Evolutionary conservation across 2,329 filamentous ascomycete species (phyloP).

Genomic region (Cercospora brassicicola): DNA sequence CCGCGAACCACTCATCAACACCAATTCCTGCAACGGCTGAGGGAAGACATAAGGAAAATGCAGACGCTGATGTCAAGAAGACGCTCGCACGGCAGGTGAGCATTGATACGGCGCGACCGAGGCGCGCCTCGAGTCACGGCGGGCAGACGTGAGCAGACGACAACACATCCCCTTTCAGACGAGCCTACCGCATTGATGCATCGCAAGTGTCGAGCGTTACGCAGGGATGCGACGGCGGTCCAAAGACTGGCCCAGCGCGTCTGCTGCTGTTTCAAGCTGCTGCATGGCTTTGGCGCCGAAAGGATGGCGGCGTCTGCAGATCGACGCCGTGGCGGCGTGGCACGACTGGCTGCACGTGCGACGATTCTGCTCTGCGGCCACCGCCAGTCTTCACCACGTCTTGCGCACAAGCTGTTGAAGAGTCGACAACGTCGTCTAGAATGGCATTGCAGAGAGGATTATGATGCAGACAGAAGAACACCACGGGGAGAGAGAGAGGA

Average conservation of each 20-base stretch:
- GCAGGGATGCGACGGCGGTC: conserved; percentile 17
- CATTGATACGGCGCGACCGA: not conserved
- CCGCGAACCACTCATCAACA: not conserved
- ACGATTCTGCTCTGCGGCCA: not conserved
- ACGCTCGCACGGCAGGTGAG: not conserved
- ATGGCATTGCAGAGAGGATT: not conserved
- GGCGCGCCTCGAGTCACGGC: not conserved
- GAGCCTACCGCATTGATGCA: not conserved
- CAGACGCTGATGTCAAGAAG: not conserved
- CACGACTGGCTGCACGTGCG: not conserved
- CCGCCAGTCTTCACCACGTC: not conserved
- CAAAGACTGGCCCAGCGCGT: conserved; percentile 12
- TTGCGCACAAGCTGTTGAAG: not conserved
- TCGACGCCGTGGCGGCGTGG: not conserved
- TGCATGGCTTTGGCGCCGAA: conserved; percentile 11
- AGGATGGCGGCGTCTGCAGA: conserved; percentile 8
- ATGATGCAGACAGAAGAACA: not conserved
- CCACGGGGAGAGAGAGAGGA: not conserved
- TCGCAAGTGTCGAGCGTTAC: conserved; percentile 14
- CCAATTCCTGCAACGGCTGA: not conserved
- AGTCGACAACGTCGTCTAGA: not conserved
- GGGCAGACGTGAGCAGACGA: not conserved
- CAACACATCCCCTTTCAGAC: not conserved
- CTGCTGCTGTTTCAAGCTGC: conserved; percentile 15
- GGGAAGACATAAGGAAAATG: not conserved